Percentiles rank a stretch among this genome's conserved stretches.
Conservation (phyloP, 2,329 filamentous ascomycete species). For the Trichoderma endophyticum region DNA sequence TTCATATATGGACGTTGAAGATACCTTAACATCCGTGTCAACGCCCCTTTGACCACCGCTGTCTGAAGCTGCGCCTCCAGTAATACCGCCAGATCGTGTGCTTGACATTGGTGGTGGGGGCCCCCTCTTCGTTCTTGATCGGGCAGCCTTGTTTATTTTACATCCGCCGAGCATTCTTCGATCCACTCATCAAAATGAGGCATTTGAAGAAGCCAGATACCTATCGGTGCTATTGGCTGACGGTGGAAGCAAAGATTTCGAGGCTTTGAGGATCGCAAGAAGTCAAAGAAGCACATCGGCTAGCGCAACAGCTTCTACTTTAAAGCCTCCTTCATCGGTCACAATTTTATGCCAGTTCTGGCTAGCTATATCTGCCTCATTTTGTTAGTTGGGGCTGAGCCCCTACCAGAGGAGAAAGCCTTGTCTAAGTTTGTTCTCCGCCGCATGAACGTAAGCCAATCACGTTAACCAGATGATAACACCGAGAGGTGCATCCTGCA, state of each 20-base stretch:
- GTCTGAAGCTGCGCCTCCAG: too few species aligned
- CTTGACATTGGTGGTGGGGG: too few species aligned
- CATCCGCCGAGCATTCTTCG: too few species aligned
- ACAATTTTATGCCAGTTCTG: accelerated
- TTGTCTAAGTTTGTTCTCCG: background rate
- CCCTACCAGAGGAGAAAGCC: background rate
- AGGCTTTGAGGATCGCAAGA: too few species aligned
- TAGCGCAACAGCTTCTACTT: background rate
- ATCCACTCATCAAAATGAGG: too few species aligned
- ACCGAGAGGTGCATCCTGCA: background rate
- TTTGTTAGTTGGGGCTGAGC: background rate
- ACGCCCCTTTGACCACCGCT: too few species aligned
- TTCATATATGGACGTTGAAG: too few species aligned
- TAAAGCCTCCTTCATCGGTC: background rate
- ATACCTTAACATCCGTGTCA: too few species aligned
- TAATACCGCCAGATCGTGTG: too few species aligned
- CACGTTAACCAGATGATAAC: background rate
- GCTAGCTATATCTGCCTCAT: background rate
- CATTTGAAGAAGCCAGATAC: background rate
- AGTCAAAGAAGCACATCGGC: too few species aligned
- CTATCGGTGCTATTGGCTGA: background rate
- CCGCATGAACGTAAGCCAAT: background rate
- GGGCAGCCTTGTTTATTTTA: too few species aligned
- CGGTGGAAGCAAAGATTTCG: background rate
- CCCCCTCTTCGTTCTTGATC: too few species aligned